These are phyloP conservation scores for Mariannaea sp. DNA, from an alignment of 2,329 filamentous ascomycete species.

Conservation along the genomic window DNA sequence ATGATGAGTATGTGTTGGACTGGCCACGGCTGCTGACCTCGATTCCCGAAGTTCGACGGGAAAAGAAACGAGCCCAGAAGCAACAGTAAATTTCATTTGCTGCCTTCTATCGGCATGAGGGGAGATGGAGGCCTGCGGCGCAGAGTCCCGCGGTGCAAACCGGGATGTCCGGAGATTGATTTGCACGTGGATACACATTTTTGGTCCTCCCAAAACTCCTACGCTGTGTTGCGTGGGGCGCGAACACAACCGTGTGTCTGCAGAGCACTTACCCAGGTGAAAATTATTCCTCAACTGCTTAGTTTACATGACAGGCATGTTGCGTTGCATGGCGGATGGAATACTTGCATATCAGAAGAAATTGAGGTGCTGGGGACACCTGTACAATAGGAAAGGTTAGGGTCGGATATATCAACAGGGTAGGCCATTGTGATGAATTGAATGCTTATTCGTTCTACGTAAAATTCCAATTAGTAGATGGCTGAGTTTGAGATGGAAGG, in stretches of 20 bases:
- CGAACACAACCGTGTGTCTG: neutral
- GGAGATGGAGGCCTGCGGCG: neutral
- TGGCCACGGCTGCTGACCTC: constrained; percentile 69
- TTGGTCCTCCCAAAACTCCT: neutral
- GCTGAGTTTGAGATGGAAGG: too few relatives aligned
- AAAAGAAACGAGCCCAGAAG: constrained; percentile 36
- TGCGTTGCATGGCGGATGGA: neutral
- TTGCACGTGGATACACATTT: constrained; percentile 7
- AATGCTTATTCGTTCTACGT: too few relatives aligned
- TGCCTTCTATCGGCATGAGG: too few relatives aligned
- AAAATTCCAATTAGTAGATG: too few relatives aligned
- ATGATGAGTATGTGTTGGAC: constrained; percentile 70
- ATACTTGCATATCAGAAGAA: too few relatives aligned
- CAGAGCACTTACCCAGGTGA: neutral
- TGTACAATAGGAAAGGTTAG: too few relatives aligned
- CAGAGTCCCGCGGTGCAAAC: too few relatives aligned
- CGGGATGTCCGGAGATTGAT: constrained; percentile 2
- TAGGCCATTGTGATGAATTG: too few relatives aligned
- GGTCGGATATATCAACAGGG: too few relatives aligned
- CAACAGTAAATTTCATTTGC: constrained; percentile 8
- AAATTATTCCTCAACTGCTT: neutral
- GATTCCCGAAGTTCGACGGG: constrained; percentile 53
- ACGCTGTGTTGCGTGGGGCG: neutral
- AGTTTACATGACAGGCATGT: too few relatives aligned
- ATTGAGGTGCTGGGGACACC: too few relatives aligned